Evolutionary conservation across 805 yeast species (phyloP), one percentile per base, ranked within the genome.

Genomic region (Starmerella tilneyi): DNA sequence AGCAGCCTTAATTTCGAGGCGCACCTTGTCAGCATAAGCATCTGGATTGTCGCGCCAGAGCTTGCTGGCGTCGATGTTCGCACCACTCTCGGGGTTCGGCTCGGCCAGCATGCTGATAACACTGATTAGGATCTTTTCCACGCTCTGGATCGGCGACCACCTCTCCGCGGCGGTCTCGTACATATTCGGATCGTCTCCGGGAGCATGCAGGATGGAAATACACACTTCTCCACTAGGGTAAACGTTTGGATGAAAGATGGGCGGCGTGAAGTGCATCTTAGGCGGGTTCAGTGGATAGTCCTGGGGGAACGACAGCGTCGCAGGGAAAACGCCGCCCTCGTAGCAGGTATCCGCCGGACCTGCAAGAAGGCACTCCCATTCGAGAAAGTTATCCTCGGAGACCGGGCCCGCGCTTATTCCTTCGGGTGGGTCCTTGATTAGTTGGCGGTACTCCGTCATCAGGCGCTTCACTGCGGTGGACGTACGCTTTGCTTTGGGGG

Each of bases 71-170:
- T 76, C 82, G 44, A 78, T 73, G 57, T 92, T 85, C 41, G 98
- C 98, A 9, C 96, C 97, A 56, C 94, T 82, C 63, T 89, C 96
- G 26, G 84, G 81, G 59, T 92, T 92, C 3, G 98, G 97, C 63
- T 92, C 70, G 5, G 96, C 94, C 49, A 92, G 71, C 96, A 92
- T 88, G 58, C 94, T 83, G 73, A 88, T 77, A 19, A 92, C 97
- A 63, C 94, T 81, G 48, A 92, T 66, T 50, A 92, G 68, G 49
- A 92, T 92, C 72, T 92, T 92, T 65, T 92, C 98, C n/a, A 92
- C 88, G 60, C 94, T 83, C 63, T 92, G 98, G 24, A 92, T 88
- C 0, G 98, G 98, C 6, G 94, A 83, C 98, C 98, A 92, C 53
- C 98, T 70, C 65, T 92, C 98, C 56, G 88, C 94, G 0, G 97